Evolutionary conservation across 2,329 filamentous ascomycete species (phyloP), one percentile per base, ranked within the genome.

Genomic region (Aspergillus fijiensis): DNA sequence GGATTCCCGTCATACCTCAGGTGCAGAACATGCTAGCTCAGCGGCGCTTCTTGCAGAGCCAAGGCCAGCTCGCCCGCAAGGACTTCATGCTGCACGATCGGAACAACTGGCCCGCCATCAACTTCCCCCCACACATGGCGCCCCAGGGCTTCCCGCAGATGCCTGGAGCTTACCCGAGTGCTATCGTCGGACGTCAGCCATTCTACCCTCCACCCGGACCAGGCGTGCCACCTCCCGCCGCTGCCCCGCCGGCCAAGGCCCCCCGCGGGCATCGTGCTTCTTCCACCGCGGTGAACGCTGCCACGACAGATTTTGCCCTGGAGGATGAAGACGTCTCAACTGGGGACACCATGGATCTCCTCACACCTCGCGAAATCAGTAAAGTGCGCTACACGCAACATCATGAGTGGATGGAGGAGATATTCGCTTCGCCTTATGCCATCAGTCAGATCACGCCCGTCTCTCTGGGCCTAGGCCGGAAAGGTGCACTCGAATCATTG

Each of bases 381-480:
- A 82, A 91, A 61, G 86, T 87, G 64, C 86, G 95, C 58, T 99
- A 97, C 75, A 89, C 89, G 73, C 92, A 97, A 72, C 96, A 99
- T 69, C 94, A 99, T 70, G 92, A 96, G 74, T 98, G 94, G 95
- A 96, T 99, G 91, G 95, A 98, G 72, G 94, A 99, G 77, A 88
- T 99, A 29, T 85, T 98, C 57, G 91, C 90, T 0, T 98, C 94
- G 1, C 92, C 93, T 0, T 97, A 96, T 72, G 84, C 89, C 25
- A 89, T 94, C 63, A 85, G 85, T 53, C 91, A 96, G 72, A 96
- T 99, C 60, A 86, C 89, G 9, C 92, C 94, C 0, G 87, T 92
- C 2, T 93, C 96, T 72, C 85, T 98, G 35, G 92, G 92, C 0
- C 81, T 98, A 10, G 95, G 95, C 4, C 84, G 90, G 54, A 90